Evolutionary conservation across 768 basidiomycete genomes (phyloP).

Genomic region (Suillus sp.): DNA sequence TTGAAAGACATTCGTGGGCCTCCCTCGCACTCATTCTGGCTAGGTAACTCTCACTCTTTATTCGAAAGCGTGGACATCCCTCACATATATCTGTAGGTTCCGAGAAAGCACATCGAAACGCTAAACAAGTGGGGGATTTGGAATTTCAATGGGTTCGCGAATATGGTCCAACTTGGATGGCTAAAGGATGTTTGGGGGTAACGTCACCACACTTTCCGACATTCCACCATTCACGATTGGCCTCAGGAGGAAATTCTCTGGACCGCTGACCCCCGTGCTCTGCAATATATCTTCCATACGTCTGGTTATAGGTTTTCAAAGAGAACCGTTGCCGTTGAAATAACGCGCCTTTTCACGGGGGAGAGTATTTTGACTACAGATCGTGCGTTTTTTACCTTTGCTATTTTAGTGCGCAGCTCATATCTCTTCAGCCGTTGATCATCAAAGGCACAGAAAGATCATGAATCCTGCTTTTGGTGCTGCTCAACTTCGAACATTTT

Average conservation of each 20-base stretch:
- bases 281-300: constrained; percentile 32
- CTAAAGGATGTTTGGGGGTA: constrained; percentile 17
- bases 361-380: constrained; percentile 23
- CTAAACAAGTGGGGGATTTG: constrained; percentile 33
- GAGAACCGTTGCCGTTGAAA: constrained; percentile 13
- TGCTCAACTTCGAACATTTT: constrained; percentile 27
- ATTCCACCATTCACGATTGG: background rate
- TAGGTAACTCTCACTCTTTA: background rate
- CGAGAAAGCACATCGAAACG: constrained; percentile 22
- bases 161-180: constrained; percentile 30
- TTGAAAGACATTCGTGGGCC: constrained; percentile 16
- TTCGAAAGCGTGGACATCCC: background rate
- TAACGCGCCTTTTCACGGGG: constrained; percentile 25
- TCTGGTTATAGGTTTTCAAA: constrained; percentile 33
- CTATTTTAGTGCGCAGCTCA: background rate
- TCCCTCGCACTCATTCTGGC: constrained; percentile 9
- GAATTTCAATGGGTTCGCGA: constrained; percentile 30
- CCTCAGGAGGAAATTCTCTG: constrained; percentile 32
- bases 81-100: constrained; percentile 22
- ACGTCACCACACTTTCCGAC: constrained; percentile 1
- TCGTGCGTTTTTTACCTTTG: constrained; percentile 15
- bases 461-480: constrained; percentile 32
- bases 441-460: constrained; percentile 33
- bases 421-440: constrained; percentile 20
- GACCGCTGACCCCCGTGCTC: constrained; percentile 30